Base-by-base conservation (phyloP, 2,329 filamentous ascomycete genomes). In the Daldinia eschscholtzii region DNA sequence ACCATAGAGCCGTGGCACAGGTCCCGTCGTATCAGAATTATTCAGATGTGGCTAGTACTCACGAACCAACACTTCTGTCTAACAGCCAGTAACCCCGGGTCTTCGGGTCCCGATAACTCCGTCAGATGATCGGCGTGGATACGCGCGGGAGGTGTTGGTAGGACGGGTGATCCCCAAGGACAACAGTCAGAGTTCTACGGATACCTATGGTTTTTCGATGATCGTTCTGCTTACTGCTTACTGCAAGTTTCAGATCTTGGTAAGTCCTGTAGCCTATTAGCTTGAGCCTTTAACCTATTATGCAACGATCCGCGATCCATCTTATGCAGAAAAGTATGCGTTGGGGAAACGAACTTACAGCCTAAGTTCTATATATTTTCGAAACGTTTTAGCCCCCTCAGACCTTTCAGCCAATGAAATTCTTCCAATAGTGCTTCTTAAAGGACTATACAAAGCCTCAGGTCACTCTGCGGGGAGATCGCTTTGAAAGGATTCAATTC, bases 101-200 rank as follows among this genome's bases (percentile, higher is more conserved):
- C 6, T 33, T 52, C 46, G 46, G 46, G 28, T 52, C 15, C 46
- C 46, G 46, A 33, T n/a, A 28, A 7, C 26, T 30, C 46, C 46
- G 46, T 52, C 26, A 52, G 46, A 30, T 52, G 46, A 52, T 52
- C 46, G 15, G 26, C 46, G 5, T 2, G 23, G 23, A 28, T 7
- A 15, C 13, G 20, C 1, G 7, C 15, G 28, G 26, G 28, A 30
- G 6, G n/a, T 33, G 28, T 33, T 33, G 15, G 26, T 33, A 15
- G 46, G 15, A n/a, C 2, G 12, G 9, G 18, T 9, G 15, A 52
- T 10, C 26, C 15, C 26, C 13, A 10, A 9, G 15, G n/a, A 12
- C 15, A 3, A 9, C 5, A 18, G 15, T 52, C 15, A 30, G 12
- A 23, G 12, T 46, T 13, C 12, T 23, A 46, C 23, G 10, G 20